Conservation (phyloP, 2,329 filamentous ascomycete species). For the Huntiella bhutanensis region DNA sequence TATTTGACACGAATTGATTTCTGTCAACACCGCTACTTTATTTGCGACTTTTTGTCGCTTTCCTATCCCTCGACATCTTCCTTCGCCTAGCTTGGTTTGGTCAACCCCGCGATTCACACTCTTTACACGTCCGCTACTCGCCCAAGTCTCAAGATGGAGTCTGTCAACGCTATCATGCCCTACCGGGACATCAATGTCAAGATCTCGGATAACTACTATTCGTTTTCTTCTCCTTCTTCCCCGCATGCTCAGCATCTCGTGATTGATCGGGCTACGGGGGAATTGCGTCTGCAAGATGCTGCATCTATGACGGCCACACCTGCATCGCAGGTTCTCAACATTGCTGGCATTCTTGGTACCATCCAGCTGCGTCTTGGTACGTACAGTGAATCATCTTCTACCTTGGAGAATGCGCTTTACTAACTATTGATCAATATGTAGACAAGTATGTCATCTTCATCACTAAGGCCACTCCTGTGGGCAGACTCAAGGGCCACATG, state of each 20-base stretch:
- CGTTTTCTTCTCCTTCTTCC: conserved; percentile 88
- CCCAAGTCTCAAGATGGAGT: no score
- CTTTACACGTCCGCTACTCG: no score
- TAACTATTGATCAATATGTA: conserved; percentile 14
- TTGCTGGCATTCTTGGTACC: conserved; percentile 84
- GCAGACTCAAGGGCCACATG: conserved; percentile 85
- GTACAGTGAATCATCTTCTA: conserved; percentile 12
- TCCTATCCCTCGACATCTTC: no score
- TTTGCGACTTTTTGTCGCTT: no score
- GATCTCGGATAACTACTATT: conserved; percentile 78
- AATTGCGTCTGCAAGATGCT: conserved; percentile 69
- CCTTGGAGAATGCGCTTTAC: neutral
- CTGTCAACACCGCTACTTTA: no score
- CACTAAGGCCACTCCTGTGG: conserved; percentile 81
- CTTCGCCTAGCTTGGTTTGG: no score
- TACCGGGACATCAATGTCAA: conserved; percentile 97
- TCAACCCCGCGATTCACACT: no score
- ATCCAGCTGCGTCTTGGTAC: conserved; percentile 83
- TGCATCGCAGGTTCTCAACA: conserved; percentile 58
- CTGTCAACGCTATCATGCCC: conserved; percentile 27
- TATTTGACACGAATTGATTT: no score
- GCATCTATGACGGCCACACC: conserved; percentile 58
- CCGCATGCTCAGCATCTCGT: conserved; percentile 74
- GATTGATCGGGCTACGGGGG: conserved; percentile 80
- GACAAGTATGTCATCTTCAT: conserved; percentile 96